phyloP scores from a whole-genome alignment of 2,329 filamentous ascomycete genomes.

The Pseudogymnoascus sp. region DNA sequence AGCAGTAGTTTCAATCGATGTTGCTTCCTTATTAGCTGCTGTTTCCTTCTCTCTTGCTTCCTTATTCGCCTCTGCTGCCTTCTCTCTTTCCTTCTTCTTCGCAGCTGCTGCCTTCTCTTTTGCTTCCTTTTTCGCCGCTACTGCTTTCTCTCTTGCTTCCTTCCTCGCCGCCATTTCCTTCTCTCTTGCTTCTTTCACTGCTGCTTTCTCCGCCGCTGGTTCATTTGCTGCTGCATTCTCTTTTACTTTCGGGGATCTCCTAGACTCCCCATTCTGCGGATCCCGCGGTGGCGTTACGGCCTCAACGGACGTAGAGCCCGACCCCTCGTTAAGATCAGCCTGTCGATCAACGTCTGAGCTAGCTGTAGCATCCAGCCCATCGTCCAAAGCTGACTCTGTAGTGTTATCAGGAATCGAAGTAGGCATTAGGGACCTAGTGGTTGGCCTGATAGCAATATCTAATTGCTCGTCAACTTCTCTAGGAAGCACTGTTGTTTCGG shows the following conservation, averaged over 20 bases:
- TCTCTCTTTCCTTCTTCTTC: neutral
- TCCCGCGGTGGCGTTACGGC: neutral
- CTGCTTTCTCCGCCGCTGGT: neutral
- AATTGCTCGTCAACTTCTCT: neutral
- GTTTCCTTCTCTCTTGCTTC: neutral
- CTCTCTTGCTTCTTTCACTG: neutral
- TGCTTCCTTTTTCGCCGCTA: no score
- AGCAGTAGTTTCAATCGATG: neutral
- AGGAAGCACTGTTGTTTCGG: neutral
- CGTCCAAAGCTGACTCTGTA: neutral
- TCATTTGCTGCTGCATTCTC: neutral
- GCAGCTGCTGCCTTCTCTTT: no score
- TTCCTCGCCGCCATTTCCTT: neutral
- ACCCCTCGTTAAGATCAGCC: neutral
- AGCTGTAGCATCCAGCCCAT: neutral
- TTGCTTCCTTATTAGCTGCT: neutral
- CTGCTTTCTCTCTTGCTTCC: neutral
- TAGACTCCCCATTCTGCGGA: no score
- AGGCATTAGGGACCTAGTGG: neutral
- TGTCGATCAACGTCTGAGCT: neutral
- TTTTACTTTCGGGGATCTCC: no score
- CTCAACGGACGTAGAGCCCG: neutral
- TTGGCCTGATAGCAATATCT: neutral
- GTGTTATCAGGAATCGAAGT: neutral
- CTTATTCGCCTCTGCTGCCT: neutral